Evolutionary conservation across 345 rosid genomes (phyloP).

Genomic region (Kernera saxatilis): DNA sequence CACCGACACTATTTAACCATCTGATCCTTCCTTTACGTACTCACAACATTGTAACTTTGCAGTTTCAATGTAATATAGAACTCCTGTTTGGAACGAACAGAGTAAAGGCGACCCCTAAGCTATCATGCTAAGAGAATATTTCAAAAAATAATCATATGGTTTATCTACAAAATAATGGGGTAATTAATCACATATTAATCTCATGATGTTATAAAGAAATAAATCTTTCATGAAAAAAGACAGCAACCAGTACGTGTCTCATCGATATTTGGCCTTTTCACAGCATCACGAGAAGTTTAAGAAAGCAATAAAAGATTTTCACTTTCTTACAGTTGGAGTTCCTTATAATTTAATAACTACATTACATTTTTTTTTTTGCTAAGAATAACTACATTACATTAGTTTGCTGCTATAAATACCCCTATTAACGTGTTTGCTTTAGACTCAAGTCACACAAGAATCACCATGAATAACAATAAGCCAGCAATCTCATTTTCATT

Average conservation of each 20-base stretch:
- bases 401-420: constrained; percentile 9
- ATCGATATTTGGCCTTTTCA: not conserved
- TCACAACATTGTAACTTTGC: not conserved
- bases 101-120: not conserved
- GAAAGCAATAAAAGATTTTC: not conserved
- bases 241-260: not conserved
- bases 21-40: not conserved
- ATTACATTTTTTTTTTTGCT: too few species aligned
- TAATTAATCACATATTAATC: not conserved
- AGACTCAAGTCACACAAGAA: constrained; percentile 1
- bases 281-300: not conserved
- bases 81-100: not conserved
- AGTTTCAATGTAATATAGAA: not conserved
- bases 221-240: not conserved
- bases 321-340: not conserved
- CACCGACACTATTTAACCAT: not conserved
- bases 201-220: not conserved
- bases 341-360: not conserved
- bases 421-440: constrained; percentile 7
- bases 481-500: constrained; percentile 7
- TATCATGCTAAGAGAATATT: not conserved
- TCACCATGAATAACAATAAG: constrained; percentile 13
- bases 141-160: not conserved
- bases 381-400: not conserved
- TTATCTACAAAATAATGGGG: not conserved